phyloP scores from a whole-genome alignment of 2,329 filamentous ascomycete genomes.

The Hypoxylon sp. region DNA sequence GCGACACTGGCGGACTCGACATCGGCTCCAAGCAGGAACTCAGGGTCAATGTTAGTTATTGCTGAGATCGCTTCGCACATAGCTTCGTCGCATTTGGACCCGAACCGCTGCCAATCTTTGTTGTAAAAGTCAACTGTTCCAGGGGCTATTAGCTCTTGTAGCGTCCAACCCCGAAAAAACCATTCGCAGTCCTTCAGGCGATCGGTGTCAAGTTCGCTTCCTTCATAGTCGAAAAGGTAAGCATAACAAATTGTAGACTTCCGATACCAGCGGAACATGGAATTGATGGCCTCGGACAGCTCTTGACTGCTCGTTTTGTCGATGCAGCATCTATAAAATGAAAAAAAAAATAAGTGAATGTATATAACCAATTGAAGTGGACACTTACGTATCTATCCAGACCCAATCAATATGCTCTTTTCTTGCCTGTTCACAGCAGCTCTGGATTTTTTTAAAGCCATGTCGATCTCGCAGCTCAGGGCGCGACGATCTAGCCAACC shows the following conservation, averaged over 20 bases:
- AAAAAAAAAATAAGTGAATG: neutral
- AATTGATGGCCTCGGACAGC: neutral
- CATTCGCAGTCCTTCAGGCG: neutral
- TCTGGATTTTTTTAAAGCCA: neutral
- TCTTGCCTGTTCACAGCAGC: neutral
- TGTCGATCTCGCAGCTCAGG: neutral
- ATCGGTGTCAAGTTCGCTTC: neutral
- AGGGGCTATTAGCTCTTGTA: neutral
- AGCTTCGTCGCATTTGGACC: neutral
- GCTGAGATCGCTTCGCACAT: neutral
- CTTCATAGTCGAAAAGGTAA: neutral
- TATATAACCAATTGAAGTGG: neutral
- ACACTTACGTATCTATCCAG: neutral
- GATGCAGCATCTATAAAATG: neutral
- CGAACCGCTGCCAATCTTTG: neutral
- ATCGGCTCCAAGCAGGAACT: slow-evolving; percentile 2
- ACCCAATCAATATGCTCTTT: neutral
- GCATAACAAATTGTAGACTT: neutral
- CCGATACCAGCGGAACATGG: neutral
- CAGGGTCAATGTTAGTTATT: slow-evolving; percentile 1
- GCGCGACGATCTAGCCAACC: slow-evolving; percentile 1
- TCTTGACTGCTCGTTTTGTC: neutral
- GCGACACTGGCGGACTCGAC: slow-evolving; percentile 2
- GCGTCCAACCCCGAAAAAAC: slow-evolving; percentile 4
- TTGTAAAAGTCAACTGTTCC: neutral